Percentiles rank a stretch among this genome's conserved stretches.
Conservation (phyloP, 768 basidiomycete genomes). For the Porphyrellus cyaneotinctus region DNA sequence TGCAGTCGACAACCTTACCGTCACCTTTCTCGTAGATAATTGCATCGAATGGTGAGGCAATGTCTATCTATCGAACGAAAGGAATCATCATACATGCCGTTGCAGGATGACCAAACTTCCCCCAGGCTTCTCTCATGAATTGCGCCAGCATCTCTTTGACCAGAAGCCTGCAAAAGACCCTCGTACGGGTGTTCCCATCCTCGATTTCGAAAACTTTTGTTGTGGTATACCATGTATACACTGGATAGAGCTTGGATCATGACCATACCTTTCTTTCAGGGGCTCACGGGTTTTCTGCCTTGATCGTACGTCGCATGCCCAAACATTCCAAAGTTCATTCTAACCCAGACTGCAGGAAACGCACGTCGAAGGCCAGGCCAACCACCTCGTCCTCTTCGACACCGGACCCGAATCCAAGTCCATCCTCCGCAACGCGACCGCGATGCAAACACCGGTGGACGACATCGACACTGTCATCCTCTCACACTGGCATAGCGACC, state of each 20-base stretch:
- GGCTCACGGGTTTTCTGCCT: constrained; percentile 80
- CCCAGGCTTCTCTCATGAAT: constrained; percentile 71
- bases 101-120: constrained; percentile 76
- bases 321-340: not conserved
- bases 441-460: constrained; percentile 52
- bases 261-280: constrained; percentile 36
- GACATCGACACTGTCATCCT: constrained; percentile 59
- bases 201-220: constrained; percentile 71
- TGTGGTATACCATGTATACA: constrained; percentile 44
- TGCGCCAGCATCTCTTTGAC: constrained; percentile 57
- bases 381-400: constrained; percentile 70
- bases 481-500: constrained; percentile 81
- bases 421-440: constrained; percentile 65
- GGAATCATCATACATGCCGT: not conserved
- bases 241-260: not conserved
- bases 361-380: constrained; percentile 39
- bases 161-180: constrained; percentile 41
- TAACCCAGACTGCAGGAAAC: constrained; percentile 46
- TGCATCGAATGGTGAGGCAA: constrained; percentile 70
- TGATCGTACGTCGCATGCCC: constrained; percentile 51
- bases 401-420: constrained; percentile 76
- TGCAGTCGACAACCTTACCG: constrained; percentile 36
- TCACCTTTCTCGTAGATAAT: constrained; percentile 76
- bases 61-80: not conserved
- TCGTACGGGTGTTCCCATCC: constrained; percentile 52